Evolutionary conservation across 2,329 filamentous ascomycete genomes (phyloP), one percentile per base, ranked within the genome.

Genomic region (Talaromyces sp.): DNA sequence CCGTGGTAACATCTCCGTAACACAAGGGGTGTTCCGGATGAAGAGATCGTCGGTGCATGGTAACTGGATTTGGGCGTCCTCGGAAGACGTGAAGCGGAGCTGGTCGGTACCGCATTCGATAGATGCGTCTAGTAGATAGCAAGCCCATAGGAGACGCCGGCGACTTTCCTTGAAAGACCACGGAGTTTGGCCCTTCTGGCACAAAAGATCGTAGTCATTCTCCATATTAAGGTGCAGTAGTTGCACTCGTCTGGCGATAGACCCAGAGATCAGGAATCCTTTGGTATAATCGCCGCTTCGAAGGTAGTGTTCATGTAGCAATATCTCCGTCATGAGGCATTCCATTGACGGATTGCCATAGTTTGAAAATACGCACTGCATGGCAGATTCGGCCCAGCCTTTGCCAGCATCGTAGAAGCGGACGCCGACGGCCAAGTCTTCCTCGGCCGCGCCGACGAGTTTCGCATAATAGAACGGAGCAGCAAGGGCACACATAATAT

Each of bases 141-240:
- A 71, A 31, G 66, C 67, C 71, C 71, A 72, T 65, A 72, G 68
- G 11, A 72, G 62, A 11, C 71, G 68, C 13, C 71, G 59, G 2
- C 71, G 65, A 17, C 66, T 70, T 53, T 73, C 70, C 43, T 68
- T 71, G 13, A 55, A 65, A 1, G 67, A 67, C 5, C 62, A 60
- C 9, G 64, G 64, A 21, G 57, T 50, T 0, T 65, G 62, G 4
- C 55, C 31, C 13, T 70, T 66, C 7, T 64, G 66, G 43, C 69
- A 68, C 6, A 71, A 63, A 7, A 72, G 51, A 49, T 73, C 71
- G 14, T 67, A 67, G 46, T 71, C 70, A 50, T 70, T 69, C 59
- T 73, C 71, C 6, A 72, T 49, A 53, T 72, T 73, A 11, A 73
- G 67, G 53, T 72, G 70, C 11, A 73, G 62, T 1, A 69, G 66